Evolutionary conservation across 495 filamentous ascomycete species (phyloP), one percentile per base, ranked within the genome.

Genomic region (Penicillium ucsense): DNA sequence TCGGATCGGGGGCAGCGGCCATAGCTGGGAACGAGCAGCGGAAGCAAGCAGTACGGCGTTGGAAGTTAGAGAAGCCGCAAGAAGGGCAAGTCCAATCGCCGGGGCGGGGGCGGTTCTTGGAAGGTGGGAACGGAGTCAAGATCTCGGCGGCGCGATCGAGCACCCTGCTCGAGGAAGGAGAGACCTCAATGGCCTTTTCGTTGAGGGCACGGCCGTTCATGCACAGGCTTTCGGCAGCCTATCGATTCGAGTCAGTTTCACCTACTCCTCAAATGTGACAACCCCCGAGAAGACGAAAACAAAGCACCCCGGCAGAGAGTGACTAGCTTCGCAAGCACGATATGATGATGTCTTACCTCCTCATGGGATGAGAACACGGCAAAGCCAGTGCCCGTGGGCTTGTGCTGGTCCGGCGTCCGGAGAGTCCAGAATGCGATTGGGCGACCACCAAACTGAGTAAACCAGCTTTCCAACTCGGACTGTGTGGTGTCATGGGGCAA

Each of bases 401-500:
- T 98, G 71, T 96, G 91, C 66, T 97, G 92, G 65, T 98, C 92
- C 8, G 92, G 92, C 20, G 92, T 97, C 37, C 92, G 88, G 44
- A 98, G 74, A 12, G 92, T 98, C 91, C 91, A 98, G 68, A 98
- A 98, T 20, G 91, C 91, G 72, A 97, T 97, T n/a, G 92, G 92
- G 11, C 92, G 86, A 38, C 92, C 92, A 47, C 92, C 91, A 58
- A 94, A 98, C 62, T 98, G 92, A 28, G 92, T 98, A 65, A 96
- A 98, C 92, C 92, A 98, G 65, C 88, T 95, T 71, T 97, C 92
- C 33, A 98, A 74, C 67, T 97, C 92, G 10, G 89, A 95, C 69
- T 98, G 92, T 3, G 92, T 98, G 29, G 92, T 98, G 59, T 98
- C 92, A 61, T 98, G 92, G 36, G 92, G 92, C 41, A 98, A 77